These are phyloP conservation scores for Monilinia laxa DNA, from an alignment of 2,329 filamentous ascomycete genomes.

Conservation along the genomic window DNA sequence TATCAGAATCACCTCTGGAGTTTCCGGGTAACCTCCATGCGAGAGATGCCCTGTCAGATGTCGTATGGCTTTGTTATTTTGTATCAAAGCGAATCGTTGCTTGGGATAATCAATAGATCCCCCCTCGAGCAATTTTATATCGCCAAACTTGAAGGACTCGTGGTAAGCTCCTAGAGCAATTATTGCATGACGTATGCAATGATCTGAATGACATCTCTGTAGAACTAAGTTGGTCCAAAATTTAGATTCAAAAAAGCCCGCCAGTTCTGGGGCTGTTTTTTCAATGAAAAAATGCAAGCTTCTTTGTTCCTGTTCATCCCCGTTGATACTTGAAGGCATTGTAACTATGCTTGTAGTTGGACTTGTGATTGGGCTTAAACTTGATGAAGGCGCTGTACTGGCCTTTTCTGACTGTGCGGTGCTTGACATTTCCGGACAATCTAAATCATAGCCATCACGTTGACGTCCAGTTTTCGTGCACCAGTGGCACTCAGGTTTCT, in stretches of 20 bases:
- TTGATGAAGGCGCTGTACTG: neutral
- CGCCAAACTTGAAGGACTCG: constrained; percentile 26
- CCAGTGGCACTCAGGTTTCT: constrained; percentile 35
- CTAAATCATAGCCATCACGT: constrained; percentile 36
- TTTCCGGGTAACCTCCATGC: neutral
- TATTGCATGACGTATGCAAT: constrained; percentile 32
- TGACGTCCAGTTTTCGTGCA: constrained; percentile 37
- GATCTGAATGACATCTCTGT: constrained; percentile 31
- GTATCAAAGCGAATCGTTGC: constrained; percentile 44
- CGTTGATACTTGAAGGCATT: neutral
- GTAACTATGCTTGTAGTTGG: neutral
- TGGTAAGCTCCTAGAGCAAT: constrained; percentile 31
- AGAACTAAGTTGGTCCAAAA: constrained; percentile 35
- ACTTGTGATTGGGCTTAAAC: neutral
- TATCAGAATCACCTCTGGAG: constrained; percentile 22
- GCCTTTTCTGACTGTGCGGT: neutral
- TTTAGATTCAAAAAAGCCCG: constrained; percentile 30
- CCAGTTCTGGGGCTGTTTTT: constrained; percentile 32
- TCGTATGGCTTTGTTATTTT: constrained; percentile 30
- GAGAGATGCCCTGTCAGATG: constrained; percentile 47
- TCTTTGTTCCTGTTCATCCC: constrained; percentile 19
- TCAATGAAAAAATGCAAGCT: constrained; percentile 33
- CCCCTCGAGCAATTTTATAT: constrained; percentile 5
- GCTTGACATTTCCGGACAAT: neutral
- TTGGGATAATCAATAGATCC: constrained; percentile 11